Percentiles rank a stretch among this genome's conserved stretches.
Conservation (phyloP, 257 asterid genomes). For the Mitragyna speciosa region DNA sequence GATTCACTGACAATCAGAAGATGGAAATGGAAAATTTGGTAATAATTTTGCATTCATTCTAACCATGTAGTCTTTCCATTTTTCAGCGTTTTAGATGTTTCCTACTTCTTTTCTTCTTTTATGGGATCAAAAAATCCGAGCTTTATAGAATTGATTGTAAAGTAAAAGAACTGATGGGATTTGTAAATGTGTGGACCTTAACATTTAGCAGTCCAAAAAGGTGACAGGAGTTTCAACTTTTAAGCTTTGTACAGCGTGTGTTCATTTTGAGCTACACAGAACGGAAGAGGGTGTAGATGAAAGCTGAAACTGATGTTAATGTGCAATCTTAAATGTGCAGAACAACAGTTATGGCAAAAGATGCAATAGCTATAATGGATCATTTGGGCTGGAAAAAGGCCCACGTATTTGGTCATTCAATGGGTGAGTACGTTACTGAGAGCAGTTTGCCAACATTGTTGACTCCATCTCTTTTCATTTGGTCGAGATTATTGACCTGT, state of each 20-base stretch:
- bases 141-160: not conserved
- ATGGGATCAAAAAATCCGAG: not conserved
- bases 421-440: slow-evolving; percentile 67
- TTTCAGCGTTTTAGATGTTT: not conserved
- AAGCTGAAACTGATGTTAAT: not conserved
- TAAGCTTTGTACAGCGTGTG: not conserved
- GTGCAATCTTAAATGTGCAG: slow-evolving; percentile 35
- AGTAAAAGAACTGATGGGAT: not conserved
- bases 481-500: slow-evolving; percentile 9
- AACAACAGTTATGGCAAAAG: slow-evolving; percentile 84
- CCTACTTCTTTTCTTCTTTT: not conserved
- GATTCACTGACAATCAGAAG: not conserved
- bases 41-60: not conserved
- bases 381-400: slow-evolving; percentile 92
- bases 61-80: not conserved
- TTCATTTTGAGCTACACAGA: too few species aligned
- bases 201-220: not conserved
- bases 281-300: not conserved
- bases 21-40: not conserved
- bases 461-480: slow-evolving; percentile 14
- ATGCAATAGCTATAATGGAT: slow-evolving; percentile 92
- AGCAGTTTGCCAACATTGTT: slow-evolving; percentile 23
- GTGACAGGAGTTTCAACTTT: not conserved
- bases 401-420: slow-evolving; percentile 94
- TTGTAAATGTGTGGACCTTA: not conserved